Base-by-base conservation (phyloP, 2,329 filamentous ascomycete species). In the Xylariaceae sp. region DNA sequence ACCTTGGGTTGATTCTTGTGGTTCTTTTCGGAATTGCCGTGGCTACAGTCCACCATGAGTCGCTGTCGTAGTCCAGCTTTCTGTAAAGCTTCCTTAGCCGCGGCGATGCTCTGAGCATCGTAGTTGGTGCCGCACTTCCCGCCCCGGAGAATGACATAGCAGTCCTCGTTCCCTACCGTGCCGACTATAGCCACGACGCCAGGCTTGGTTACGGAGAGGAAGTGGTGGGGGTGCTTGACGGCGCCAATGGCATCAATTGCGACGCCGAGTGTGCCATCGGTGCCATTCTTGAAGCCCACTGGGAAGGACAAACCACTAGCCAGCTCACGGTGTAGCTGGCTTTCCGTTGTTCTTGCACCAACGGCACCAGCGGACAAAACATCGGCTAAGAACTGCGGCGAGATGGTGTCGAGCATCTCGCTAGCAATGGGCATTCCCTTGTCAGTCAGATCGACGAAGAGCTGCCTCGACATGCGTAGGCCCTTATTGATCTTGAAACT, bases 401-500 rank as follows among this genome's bases (percentile, higher is more conserved):
- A 96, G 72, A 97, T 97, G 47, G 94, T 97, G 72, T 99, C 94
- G 58, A 99, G 81, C 91, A 99, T 97, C 77, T 99, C 94, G 72
- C 87, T 93, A 36, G 94, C 94, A 66, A 99, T 87, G 24, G 94
- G 94, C 90, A 99, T 96, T 68, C 94, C 94, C 77, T 86, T 89
- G 72, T 84, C 81, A 0, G 93, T 97, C 64, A 99, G 79, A 72
- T 97, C 92, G 59, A 95, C 87, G 75, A 97, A 97, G 70, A 99
- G 82, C 75, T 97, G 87, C 64, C 94, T 84, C 50, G 91, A 90
- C 50, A 92, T 80, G 44, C 90, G 86, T 68, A 99, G 76, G 16
- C 94, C 94, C 81, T 97, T 97, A 82, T 97, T 97, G 78, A 99
- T 97, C 77, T 97, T 87, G 88, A 96, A 97, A 74, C 89, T 94